Conservation (phyloP, 176 grass and related monocot species). For the Triticum turgidum region DNA sequence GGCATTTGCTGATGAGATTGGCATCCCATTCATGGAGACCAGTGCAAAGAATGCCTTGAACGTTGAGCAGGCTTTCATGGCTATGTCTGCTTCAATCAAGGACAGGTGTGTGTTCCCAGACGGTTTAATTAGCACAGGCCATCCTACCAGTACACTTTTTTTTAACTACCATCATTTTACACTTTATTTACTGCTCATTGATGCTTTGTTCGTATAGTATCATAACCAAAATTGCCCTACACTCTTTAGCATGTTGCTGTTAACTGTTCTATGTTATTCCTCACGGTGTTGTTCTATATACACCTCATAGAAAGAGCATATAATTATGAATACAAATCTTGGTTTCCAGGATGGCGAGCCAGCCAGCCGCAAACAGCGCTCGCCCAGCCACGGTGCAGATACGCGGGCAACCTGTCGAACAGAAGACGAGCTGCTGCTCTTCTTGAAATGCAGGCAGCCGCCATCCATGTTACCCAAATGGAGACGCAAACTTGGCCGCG, state of each 20-base stretch:
- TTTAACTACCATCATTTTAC: neutral
- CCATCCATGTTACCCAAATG: neutral
- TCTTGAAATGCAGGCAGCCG: conserved; percentile 20
- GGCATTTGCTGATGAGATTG: conserved; percentile 93
- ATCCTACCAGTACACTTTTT: neutral
- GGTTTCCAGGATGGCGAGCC: conserved; percentile 72
- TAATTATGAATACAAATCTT: neutral
- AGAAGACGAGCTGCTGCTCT: conserved; percentile 75
- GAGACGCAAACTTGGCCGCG: neutral
- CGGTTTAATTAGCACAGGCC: neutral
- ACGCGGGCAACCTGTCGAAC: conserved; percentile 58
- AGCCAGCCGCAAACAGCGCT: conserved; percentile 48
- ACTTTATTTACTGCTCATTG: conserved; percentile 4
- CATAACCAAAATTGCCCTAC: neutral
- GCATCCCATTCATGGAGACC: conserved; percentile 88
- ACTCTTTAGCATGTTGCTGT: neutral
- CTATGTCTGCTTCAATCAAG: conserved; percentile 72
- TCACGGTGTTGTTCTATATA: neutral
- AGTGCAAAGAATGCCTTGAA: conserved; percentile 90
- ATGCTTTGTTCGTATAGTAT: neutral
- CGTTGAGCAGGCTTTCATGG: conserved; percentile 86
- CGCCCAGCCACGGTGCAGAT: conserved; percentile 69
- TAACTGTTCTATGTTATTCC: neutral
- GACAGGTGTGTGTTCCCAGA: conserved; percentile 52
- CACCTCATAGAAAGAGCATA: neutral